Conservation (phyloP, 2,329 filamentous ascomycete species). For the Colletotrichum sp. region DNA sequence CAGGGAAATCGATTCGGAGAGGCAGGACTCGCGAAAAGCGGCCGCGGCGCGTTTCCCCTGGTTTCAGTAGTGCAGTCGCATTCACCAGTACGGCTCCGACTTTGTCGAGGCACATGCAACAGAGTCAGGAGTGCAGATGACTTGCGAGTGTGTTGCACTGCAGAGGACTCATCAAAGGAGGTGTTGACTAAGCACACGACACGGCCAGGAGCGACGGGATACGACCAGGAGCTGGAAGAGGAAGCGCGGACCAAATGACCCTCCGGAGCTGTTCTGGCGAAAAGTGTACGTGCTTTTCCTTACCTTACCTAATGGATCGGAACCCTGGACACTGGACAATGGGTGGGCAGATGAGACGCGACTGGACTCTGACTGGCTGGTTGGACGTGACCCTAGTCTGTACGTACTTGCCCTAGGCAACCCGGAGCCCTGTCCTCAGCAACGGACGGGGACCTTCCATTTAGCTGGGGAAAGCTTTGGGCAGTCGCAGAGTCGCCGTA, state of each 20-base stretch:
- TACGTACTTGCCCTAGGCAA: neutral
- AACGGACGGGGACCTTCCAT: neutral
- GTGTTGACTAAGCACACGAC: neutral
- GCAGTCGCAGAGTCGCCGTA: neutral
- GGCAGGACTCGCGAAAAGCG: neutral
- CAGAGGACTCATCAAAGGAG: neutral
- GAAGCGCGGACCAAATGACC: neutral
- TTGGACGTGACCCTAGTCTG: neutral
- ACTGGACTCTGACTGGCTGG: neutral
- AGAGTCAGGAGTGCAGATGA: neutral
- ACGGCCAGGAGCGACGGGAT: neutral
- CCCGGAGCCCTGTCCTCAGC: neutral
- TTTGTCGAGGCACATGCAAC: neutral
- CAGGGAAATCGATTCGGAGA: neutral
- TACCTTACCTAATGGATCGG: neutral
- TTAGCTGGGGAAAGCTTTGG: neutral
- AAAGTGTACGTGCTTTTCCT: neutral
- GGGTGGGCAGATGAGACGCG: neutral
- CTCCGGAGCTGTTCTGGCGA: neutral
- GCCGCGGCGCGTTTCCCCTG: neutral
- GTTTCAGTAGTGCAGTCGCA: slow-evolving; percentile 7
- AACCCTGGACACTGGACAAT: neutral
- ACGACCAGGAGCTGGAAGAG: neutral
- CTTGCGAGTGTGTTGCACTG: neutral
- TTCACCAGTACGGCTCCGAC: neutral